phyloP scores from a whole-genome alignment of 2,329 filamentous ascomycete species.

The Podosphaera fusca region DNA sequence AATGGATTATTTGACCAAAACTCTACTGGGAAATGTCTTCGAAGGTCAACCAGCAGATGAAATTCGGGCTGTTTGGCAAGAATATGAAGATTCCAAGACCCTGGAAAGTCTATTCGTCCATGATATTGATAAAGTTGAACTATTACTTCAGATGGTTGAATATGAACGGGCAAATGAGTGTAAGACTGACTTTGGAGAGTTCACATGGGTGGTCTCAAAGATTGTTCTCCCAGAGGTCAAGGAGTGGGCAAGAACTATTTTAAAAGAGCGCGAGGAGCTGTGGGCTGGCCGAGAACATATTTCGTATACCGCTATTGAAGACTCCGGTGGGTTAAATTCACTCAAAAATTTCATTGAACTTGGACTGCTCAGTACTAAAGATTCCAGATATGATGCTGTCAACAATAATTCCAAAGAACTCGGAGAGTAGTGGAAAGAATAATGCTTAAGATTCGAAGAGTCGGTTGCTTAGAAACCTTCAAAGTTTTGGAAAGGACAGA shows the following conservation, averaged over 20 bases:
- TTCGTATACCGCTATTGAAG: slow-evolving; percentile 2
- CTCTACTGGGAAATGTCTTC: slow-evolving; percentile 50
- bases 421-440: too few relatives aligned
- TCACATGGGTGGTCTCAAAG: slow-evolving; percentile 51
- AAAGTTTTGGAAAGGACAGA: too few relatives aligned
- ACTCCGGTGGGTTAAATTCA: neutral
- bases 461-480: too few relatives aligned
- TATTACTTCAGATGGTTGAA: slow-evolving; percentile 86
- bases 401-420: too few relatives aligned
- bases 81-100: slow-evolving; percentile 79
- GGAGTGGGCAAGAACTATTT: slow-evolving; percentile 53
- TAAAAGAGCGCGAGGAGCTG: slow-evolving; percentile 51
- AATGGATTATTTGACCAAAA: slow-evolving; percentile 66
- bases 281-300: slow-evolving; percentile 31
- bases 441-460: too few relatives aligned
- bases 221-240: slow-evolving; percentile 58
- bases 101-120: slow-evolving; percentile 77
- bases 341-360: too few relatives aligned
- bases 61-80: slow-evolving; percentile 67
- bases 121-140: slow-evolving; percentile 91
- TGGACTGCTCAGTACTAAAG: too few relatives aligned
- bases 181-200: slow-evolving; percentile 60
- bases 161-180: slow-evolving; percentile 57
- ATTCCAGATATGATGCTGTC: too few relatives aligned
- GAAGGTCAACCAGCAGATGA: slow-evolving; percentile 46